phyloP scores from a whole-genome alignment of 2,329 filamentous ascomycete genomes.

The Exophiala xenobiotica region DNA sequence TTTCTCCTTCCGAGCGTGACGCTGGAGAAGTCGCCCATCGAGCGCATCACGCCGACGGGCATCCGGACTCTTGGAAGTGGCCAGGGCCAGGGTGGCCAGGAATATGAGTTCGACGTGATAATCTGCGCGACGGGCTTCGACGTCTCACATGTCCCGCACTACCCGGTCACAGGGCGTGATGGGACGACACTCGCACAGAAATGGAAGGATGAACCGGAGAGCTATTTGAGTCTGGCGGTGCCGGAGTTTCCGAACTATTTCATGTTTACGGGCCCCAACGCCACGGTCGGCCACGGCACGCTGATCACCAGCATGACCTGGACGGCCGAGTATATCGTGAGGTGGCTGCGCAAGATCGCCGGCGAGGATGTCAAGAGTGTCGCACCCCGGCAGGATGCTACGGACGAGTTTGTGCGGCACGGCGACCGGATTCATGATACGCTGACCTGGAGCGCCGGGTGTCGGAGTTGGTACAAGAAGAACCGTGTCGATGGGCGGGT shows the following conservation, averaged over 20 bases:
- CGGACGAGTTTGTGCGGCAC: slow-evolving; percentile 36
- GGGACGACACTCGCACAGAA: slow-evolving; percentile 43
- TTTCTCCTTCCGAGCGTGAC: too few species aligned
- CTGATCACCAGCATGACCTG: slow-evolving; percentile 31
- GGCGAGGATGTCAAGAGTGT: slow-evolving; percentile 36
- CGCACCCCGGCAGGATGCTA: slow-evolving; percentile 32
- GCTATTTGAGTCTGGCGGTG: slow-evolving; percentile 32
- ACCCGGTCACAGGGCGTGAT: slow-evolving; percentile 39
- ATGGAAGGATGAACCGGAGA: slow-evolving; percentile 39
- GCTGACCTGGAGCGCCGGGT: slow-evolving; percentile 29
- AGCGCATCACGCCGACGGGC: slow-evolving; percentile 30
- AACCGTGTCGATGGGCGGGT: slow-evolving; percentile 21
- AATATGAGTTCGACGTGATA: slow-evolving; percentile 33
- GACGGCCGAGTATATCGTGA: slow-evolving; percentile 34
- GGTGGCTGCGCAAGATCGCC: slow-evolving; percentile 36
- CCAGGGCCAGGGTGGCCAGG: too few species aligned
- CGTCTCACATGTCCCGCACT: slow-evolving; percentile 42
- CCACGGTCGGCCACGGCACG: slow-evolving; percentile 33
- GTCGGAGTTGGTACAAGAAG: slow-evolving; percentile 26
- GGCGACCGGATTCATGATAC: slow-evolving; percentile 36
- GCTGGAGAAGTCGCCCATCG: too few species aligned
- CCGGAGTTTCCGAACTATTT: slow-evolving; percentile 37
- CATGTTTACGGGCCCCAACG: slow-evolving; percentile 33
- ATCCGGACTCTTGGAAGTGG: neutral
- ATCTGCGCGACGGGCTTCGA: slow-evolving; percentile 33